Evolutionary conservation across 176 grass and related monocot species (phyloP).

Genomic region (Lolium rigidum): DNA sequence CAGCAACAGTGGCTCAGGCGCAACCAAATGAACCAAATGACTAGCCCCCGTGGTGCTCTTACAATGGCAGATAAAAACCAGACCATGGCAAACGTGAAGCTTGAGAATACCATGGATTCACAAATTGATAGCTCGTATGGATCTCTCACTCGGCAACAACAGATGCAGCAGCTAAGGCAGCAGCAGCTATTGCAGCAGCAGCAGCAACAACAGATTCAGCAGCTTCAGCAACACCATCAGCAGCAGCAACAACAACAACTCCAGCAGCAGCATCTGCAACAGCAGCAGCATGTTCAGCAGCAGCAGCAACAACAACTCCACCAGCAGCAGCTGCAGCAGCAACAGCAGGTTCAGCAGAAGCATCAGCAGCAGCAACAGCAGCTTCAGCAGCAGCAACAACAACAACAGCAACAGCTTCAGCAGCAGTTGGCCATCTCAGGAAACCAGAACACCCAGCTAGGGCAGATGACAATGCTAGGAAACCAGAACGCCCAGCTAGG

Average conservation of each 20-base stretch:
- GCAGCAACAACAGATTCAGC: slow-evolving; percentile 43
- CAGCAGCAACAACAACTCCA: neutral
- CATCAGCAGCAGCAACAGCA: slow-evolving; percentile 53
- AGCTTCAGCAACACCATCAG: slow-evolving; percentile 42
- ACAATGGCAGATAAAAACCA: slow-evolving; percentile 76
- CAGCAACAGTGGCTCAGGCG: slow-evolving; percentile 69
- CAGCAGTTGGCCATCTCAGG: slow-evolving; percentile 58
- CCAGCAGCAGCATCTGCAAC: slow-evolving; percentile 23
- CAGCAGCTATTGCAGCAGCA: slow-evolving; percentile 59
- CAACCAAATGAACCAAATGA: slow-evolving; percentile 55
- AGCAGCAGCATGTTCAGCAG: slow-evolving; percentile 13
- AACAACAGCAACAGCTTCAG: slow-evolving; percentile 51
- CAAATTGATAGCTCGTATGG: slow-evolving; percentile 57
- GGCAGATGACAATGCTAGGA: slow-evolving; percentile 38
- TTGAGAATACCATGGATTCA: slow-evolving; percentile 83
- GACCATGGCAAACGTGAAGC: slow-evolving; percentile 74
- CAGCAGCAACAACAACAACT: slow-evolving; percentile 34
- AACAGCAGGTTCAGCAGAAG: slow-evolving; percentile 25
- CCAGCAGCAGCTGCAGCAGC: slow-evolving; percentile 39
- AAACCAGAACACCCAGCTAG: slow-evolving; percentile 48
- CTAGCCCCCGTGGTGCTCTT: slow-evolving; percentile 67
- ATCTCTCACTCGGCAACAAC: slow-evolving; percentile 57
- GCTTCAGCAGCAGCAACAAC: slow-evolving; percentile 48
- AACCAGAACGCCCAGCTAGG: slow-evolving; percentile 32
- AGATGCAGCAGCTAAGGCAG: slow-evolving; percentile 57